Evolutionary conservation across 1,139 yeast species (phyloP).

Genomic region (Pichia sp.): DNA sequence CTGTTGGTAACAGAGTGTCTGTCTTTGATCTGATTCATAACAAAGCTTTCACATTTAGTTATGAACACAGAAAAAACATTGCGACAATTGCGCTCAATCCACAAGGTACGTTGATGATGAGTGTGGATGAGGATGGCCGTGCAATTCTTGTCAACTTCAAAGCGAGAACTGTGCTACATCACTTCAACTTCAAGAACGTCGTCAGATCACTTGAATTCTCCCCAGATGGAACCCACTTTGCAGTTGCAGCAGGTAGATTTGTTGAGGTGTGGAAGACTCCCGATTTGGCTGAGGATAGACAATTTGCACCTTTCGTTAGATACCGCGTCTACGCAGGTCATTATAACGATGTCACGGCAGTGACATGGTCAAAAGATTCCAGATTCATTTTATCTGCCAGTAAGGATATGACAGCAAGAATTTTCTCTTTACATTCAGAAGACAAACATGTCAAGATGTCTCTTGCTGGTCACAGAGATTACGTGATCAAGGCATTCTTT

Average conservation of each 20-base stretch:
- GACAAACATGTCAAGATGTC: constrained; percentile 82
- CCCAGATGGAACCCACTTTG: constrained; percentile 84
- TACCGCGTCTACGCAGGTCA: constrained; percentile 92
- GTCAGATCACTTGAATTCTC: constrained; percentile 76
- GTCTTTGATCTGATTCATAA: constrained; percentile 82
- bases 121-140: constrained; percentile 89
- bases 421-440: constrained; percentile 69
- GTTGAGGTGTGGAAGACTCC: constrained; percentile 96
- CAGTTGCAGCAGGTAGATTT: constrained; percentile 75
- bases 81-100: constrained; percentile 73
- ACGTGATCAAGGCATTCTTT: constrained; percentile 82
- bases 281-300: constrained; percentile 59
- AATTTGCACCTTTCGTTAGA: constrained; percentile 93
- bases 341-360: constrained; percentile 68
- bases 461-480: constrained; percentile 88
- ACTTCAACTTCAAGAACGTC: constrained; percentile 81
- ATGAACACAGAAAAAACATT: constrained; percentile 87
- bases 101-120: constrained; percentile 72
- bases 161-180: constrained; percentile 85
- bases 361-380: constrained; percentile 89
- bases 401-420: constrained; percentile 81
- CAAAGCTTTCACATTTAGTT: constrained; percentile 81
- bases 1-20: constrained; percentile 91
- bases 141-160: constrained; percentile 84
- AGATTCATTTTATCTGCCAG: constrained; percentile 81